Base-by-base conservation (phyloP, 1,284 basidiomycete species). In the Trichosporon asahii region DNA sequence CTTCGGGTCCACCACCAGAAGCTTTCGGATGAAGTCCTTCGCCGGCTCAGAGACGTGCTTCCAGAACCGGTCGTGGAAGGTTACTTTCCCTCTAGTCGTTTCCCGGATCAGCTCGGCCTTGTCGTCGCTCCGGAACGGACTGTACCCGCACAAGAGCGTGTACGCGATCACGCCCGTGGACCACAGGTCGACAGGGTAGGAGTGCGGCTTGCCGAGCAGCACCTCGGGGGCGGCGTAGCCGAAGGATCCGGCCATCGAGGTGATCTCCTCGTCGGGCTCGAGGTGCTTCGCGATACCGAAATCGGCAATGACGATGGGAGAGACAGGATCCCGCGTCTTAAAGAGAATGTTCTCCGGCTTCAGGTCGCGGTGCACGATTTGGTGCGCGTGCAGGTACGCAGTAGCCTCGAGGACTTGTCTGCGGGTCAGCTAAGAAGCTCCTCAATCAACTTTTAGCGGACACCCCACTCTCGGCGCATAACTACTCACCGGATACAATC, bases 291-390 rank as follows among this genome's bases (percentile, higher is more conserved):
- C 94, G 70, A 99, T 98, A 74, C 97, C 97, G 81, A 99, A 98
- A 83, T 99, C 97, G 23, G 90, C 94, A 67, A 97, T 94, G 67
- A 97, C 94, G 66, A 97, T 87, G 73, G 91, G 91, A 23, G 91
- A 92, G 53, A 90, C 86, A 12, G 87, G 80, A 2, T 88, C 90
- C 70, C 85, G 88, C 9, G 91, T 91, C 67, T 93, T 90, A 82
- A 94, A 97, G 8, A 97, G 86, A 71, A 97, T 96, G 79, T 98
- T 98, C 83, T 98, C 95, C 0, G 95, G 94, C 90, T 95, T 95
- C 73, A 95, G 87, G 82, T 96, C 94, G 4, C 95, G 89, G 79
- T 97, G 95, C 7, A 97, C 95, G 73, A 98, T 93, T 70, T 92
- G 90, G 76, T 95, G 89, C 5, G 90, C 87, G 76, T 95, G 93